phyloP scores from a whole-genome alignment of 2,329 filamentous ascomycete genomes.

The Xylaria sp. region DNA sequence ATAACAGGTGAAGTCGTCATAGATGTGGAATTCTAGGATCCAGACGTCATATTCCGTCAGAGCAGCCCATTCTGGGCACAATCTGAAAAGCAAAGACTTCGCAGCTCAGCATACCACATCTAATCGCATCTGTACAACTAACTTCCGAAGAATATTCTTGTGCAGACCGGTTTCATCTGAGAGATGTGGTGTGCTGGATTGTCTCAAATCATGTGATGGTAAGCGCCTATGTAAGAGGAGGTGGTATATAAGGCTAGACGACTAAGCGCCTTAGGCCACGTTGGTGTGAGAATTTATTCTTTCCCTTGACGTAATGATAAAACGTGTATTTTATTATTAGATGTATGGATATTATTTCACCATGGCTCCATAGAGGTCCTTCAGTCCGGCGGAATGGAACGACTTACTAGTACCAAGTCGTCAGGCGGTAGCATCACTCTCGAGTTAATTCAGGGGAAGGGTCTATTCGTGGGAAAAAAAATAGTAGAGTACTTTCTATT shows the following conservation, averaged over 20 bases:
- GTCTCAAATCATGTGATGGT: background rate
- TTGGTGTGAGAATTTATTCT: too few relatives aligned
- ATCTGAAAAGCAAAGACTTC: background rate
- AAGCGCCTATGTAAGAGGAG: too few relatives aligned
- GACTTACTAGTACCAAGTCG: too few relatives aligned
- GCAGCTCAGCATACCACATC: background rate
- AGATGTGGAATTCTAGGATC: background rate
- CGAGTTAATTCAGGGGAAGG: too few relatives aligned
- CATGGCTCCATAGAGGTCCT: too few relatives aligned
- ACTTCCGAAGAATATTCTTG: background rate
- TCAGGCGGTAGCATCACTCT: too few relatives aligned
- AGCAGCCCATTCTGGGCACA: background rate
- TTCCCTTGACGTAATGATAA: too few relatives aligned
- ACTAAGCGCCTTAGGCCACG: background rate
- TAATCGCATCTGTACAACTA: background rate
- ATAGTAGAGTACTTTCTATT: too few relatives aligned
- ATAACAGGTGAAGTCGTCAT: background rate
- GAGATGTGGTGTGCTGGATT: constrained; percentile 1
- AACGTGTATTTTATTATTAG: too few relatives aligned
- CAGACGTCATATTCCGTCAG: constrained; percentile 8
- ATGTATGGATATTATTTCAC: too few relatives aligned
- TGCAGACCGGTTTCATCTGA: background rate
- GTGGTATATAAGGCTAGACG: background rate
- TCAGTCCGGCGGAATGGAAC: too few relatives aligned
- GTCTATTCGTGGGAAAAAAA: too few relatives aligned